phyloP scores from a whole-genome alignment of 345 rosid genomes.

The Lenwebbia sp. region DNA sequence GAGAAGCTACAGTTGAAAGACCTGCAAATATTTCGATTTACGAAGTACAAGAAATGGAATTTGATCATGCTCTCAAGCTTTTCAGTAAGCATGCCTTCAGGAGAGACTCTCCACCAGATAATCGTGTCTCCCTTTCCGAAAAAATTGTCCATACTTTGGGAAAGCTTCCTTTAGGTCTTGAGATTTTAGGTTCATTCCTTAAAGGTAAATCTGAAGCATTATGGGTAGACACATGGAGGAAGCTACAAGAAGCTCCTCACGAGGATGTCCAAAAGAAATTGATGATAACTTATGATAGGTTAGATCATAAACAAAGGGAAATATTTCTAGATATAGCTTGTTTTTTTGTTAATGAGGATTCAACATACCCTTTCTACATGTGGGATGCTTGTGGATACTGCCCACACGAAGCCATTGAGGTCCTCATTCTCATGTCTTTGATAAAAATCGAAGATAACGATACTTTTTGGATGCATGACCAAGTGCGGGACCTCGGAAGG shows the following conservation, averaged over 20 bases:
- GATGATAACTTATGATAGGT: neutral
- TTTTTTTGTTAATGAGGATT: neutral
- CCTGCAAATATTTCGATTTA: no score
- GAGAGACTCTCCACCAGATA: neutral
- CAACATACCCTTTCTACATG: neutral
- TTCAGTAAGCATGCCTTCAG: neutral
- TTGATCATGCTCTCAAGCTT: neutral
- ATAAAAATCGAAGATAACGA: neutral
- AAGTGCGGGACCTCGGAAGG: neutral
- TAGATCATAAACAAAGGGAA: neutral
- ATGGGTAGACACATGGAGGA: neutral
- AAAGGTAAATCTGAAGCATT: neutral
- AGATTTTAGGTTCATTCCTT: no score
- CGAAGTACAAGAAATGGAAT: neutral
- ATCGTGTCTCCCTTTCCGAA: no score
- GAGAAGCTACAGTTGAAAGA: no score
- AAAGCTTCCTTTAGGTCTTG: no score
- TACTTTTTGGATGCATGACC: neutral
- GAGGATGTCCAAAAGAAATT: rapidly evolving
- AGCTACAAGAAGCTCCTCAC: neutral
- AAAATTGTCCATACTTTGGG: no score
- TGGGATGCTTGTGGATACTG: neutral
- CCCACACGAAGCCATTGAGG: neutral
- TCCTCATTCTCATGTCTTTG: neutral
- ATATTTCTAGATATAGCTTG: neutral